These are phyloP conservation scores for Cladosporium sp. DNA, from an alignment of 2,329 filamentous ascomycete genomes.

Conservation along the genomic window DNA sequence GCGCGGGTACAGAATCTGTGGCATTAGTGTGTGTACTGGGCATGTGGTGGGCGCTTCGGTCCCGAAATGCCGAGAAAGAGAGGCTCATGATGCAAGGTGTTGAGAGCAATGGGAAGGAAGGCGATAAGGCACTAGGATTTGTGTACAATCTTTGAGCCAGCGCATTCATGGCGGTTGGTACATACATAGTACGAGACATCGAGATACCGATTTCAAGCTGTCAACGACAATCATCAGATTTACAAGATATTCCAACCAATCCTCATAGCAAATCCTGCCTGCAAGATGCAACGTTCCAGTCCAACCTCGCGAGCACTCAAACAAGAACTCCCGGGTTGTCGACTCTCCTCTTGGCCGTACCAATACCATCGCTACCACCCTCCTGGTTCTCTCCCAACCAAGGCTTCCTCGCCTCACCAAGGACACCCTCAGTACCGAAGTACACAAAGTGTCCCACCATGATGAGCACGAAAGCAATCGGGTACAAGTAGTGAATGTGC, in stretches of 20 bases:
- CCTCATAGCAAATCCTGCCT: background rate
- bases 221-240: background rate
- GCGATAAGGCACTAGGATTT: slow-evolving; percentile 12
- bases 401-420: slow-evolving; percentile 89
- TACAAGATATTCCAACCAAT: background rate
- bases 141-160: slow-evolving; percentile 15
- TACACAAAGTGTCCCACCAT: slow-evolving; percentile 81
- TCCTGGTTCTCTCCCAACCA: slow-evolving; percentile 90
- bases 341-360: slow-evolving; percentile 71
- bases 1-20: slow-evolving; percentile 23
- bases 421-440: slow-evolving; percentile 74
- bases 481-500: slow-evolving; percentile 83
- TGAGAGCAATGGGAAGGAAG: slow-evolving; percentile 15
- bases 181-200: background rate
- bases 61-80: slow-evolving; percentile 26
- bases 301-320: slow-evolving; percentile 14
- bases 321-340: slow-evolving; percentile 38
- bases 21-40: slow-evolving; percentile 19
- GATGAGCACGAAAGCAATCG: slow-evolving; percentile 91
- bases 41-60: slow-evolving; percentile 23
- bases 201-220: background rate
- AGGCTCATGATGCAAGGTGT: slow-evolving; percentile 20
- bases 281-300: background rate
- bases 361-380: slow-evolving; percentile 70
- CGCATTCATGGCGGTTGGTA: background rate